phyloP scores from a whole-genome alignment of 2,329 filamentous ascomycete species.

The Coniochaeta prunicola region DNA sequence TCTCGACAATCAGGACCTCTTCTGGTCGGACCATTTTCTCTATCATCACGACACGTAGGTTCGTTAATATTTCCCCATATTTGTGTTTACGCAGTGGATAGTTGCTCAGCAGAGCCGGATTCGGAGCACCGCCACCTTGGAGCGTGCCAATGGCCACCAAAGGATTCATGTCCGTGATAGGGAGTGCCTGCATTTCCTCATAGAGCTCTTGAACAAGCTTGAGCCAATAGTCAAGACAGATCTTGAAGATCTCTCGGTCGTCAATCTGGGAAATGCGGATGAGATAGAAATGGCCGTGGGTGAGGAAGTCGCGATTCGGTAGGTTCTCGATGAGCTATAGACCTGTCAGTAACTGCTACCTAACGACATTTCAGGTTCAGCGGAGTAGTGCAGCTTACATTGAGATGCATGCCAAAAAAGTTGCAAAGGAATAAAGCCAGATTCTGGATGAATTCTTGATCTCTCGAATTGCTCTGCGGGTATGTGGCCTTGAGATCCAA shows the following conservation, averaged over 20 bases:
- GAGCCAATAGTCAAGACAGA: slow-evolving; percentile 97
- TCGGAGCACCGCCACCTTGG: slow-evolving; percentile 76
- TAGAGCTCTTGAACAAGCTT: slow-evolving; percentile 97
- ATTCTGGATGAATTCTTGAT: slow-evolving; percentile 98
- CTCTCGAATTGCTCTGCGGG: slow-evolving; percentile 79
- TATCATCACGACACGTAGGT: slow-evolving; percentile 95
- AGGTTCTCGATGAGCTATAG: slow-evolving; percentile 83
- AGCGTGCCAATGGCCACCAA: slow-evolving; percentile 73
- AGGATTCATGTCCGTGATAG: slow-evolving; percentile 87
- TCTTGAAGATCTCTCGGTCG: slow-evolving; percentile 98
- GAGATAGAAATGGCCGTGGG: slow-evolving; percentile 95
- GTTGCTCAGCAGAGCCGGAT: slow-evolving; percentile 76
- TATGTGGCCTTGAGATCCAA: slow-evolving; percentile 91
- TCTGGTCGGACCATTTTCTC: slow-evolving; percentile 99
- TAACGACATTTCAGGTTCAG: slow-evolving; percentile 10
- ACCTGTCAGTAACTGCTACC: slow-evolving; percentile 9
- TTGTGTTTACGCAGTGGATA: slow-evolving; percentile 97
- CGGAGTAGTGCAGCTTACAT: slow-evolving; percentile 41
- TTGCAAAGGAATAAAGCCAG: slow-evolving; percentile 92
- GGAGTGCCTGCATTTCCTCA: slow-evolving; percentile 96
- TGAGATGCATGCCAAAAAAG: slow-evolving; percentile 91
- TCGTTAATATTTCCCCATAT: slow-evolving; percentile 89
- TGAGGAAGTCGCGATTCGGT: slow-evolving; percentile 88
- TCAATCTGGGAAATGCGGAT: slow-evolving; percentile 98
- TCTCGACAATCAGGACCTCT: slow-evolving; percentile 98